These are phyloP conservation scores for Phytopythium oedochilum DNA, from an alignment of 352 stramenopile genomes.

Conservation along the genomic window DNA sequence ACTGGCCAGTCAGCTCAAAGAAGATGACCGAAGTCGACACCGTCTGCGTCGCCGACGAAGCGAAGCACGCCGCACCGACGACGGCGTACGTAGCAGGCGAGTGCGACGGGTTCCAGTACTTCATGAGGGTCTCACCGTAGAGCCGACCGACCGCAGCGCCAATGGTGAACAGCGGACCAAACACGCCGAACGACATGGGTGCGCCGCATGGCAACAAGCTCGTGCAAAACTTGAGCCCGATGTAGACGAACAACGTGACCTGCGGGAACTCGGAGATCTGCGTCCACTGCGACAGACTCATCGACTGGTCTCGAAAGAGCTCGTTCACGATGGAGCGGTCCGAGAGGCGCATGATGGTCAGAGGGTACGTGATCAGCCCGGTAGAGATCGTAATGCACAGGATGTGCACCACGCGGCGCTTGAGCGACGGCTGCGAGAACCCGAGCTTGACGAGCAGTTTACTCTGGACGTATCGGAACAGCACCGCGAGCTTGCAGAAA, in stretches of 20 bases:
- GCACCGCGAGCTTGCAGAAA: slow-evolving; percentile 52
- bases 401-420: slow-evolving; percentile 54
- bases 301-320: slow-evolving; percentile 56
- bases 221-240: slow-evolving; percentile 63
- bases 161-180: slow-evolving; percentile 80
- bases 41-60: slow-evolving; percentile 87
- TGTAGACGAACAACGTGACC: slow-evolving; percentile 64
- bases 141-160: slow-evolving; percentile 66
- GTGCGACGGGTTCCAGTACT: slow-evolving; percentile 72
- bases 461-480: slow-evolving; percentile 39
- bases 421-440: slow-evolving; percentile 42
- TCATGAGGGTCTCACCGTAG: slow-evolving; percentile 76
- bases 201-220: slow-evolving; percentile 69
- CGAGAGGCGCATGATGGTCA: slow-evolving; percentile 68
- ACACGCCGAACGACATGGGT: slow-evolving; percentile 73
- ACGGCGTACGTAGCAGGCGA: slow-evolving; percentile 85
- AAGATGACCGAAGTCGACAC: slow-evolving; percentile 88
- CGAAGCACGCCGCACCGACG: slow-evolving; percentile 89
- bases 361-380: slow-evolving; percentile 54
- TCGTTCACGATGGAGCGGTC: slow-evolving; percentile 74
- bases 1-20: slow-evolving; percentile 78
- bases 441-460: slow-evolving; percentile 50
- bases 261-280: slow-evolving; percentile 53
- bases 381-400: slow-evolving; percentile 57
- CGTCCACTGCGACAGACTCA: slow-evolving; percentile 59